Base-by-base conservation (phyloP, 345 rosid species). In the Ailanthus altissimus region DNA sequence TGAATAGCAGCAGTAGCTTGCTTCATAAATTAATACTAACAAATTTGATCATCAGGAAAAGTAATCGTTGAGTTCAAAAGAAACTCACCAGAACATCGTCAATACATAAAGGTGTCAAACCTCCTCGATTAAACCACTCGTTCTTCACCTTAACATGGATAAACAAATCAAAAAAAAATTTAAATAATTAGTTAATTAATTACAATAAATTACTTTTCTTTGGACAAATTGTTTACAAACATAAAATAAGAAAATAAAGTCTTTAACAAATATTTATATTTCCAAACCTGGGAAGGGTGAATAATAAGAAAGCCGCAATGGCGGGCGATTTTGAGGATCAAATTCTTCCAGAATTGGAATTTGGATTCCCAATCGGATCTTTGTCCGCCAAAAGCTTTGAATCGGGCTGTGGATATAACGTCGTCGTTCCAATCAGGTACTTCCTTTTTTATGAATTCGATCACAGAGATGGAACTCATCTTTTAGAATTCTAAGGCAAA, bases 321-420 rank as follows among this genome's bases (percentile, higher is more conserved):
- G 47, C 97, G 89, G 42, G 92, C 85, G 66, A 85, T 81, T 75
- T 82, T 84, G 77, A 90, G 60, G 61, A 93, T 92, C 86, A 93
- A 85, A 77, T 87, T 91, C 65, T 86, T 90, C 98, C 98, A 93
- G 78, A 93, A 93, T 25, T 72, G 85, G 90, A 79, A 93, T 80
- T 70, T 87, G 15, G 81, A 78, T 56, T 91, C 94, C 99, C 99
- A 95, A 75, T 95, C 98, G 72, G 91, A 86, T 86, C 92, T 93
- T 75, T 93, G 97, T 3, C 97, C 98, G 71, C 92, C 90, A 67
- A 95, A 95, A 7, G 93, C 97, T 77, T 95, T 93, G 88, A 90
- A 95, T 50, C 98, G 87, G 45, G 98, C 93, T 25, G 80, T 88
- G 57, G 97, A 85, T 18, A 85, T 81, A 11, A 87, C 83, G 49